Evolutionary conservation across 2,329 filamentous ascomycete species (phyloP).

Genomic region (Cercospora sp.): DNA sequence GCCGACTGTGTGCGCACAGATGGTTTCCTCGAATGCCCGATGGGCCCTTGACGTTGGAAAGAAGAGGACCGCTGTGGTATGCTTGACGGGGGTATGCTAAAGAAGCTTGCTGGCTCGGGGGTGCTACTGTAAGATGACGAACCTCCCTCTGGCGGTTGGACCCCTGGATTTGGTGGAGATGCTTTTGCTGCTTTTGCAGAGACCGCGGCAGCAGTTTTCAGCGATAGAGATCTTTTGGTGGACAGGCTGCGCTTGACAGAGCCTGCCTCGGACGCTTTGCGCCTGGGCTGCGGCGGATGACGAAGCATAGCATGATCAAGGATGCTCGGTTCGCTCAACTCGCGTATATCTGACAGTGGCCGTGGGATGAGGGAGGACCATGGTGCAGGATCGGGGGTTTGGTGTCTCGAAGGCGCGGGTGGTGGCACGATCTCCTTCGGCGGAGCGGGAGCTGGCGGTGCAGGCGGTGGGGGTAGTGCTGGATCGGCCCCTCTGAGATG

Average conservation of each 20-base stretch:
- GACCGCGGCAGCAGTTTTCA: conserved; percentile 17
- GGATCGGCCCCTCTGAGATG: neutral
- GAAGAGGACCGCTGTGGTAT: conserved; percentile 52
- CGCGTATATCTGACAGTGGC: conserved; percentile 52
- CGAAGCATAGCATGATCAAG: conserved; percentile 29
- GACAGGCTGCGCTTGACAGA: conserved; percentile 31
- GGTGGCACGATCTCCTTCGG: neutral
- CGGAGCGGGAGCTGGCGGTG: conserved; percentile 9
- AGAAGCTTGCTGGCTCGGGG: conserved; percentile 47
- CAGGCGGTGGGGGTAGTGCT: conserved; percentile 19
- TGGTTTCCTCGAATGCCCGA: conserved; percentile 24
- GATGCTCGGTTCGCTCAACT: conserved; percentile 52
- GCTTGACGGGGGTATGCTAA: conserved; percentile 48
- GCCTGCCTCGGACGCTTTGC: conserved; percentile 35
- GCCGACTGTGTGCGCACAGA: conserved; percentile 23
- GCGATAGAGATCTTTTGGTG: conserved; percentile 26
- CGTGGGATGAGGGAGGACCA: conserved; percentile 40
- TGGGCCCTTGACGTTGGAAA: conserved; percentile 16
- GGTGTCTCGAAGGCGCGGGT: conserved; percentile 5
- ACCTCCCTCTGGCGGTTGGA: conserved; percentile 18
- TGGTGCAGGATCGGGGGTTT: conserved; percentile 14
- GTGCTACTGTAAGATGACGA: conserved; percentile 39
- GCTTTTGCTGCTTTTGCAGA: neutral
- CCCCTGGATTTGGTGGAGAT: neutral
- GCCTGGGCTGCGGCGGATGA: conserved; percentile 16